Evolutionary conservation across 2,329 filamentous ascomycete genomes (phyloP).

Genomic region (Septoria petroselini): DNA sequence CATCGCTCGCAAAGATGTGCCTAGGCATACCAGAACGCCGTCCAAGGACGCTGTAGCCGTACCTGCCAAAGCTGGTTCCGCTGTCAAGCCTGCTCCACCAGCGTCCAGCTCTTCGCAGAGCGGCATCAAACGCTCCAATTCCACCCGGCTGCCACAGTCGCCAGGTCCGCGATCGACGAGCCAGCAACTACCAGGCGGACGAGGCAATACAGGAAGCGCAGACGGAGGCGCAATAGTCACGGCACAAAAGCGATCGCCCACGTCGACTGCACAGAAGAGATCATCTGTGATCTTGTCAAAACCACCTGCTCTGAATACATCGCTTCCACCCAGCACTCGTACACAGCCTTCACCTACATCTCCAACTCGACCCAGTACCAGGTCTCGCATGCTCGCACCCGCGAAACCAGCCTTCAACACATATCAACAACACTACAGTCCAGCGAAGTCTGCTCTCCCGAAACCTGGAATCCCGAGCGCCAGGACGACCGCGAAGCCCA

Average conservation of each 20-base stretch:
- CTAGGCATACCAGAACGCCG: slow-evolving; percentile 20
- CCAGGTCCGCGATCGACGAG: slow-evolving; percentile 17
- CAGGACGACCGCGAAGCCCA: slow-evolving; percentile 53
- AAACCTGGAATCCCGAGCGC: slow-evolving; percentile 54
- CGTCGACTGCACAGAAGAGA: slow-evolving; percentile 26
- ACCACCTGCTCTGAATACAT: slow-evolving; percentile 22
- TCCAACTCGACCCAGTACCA: slow-evolving; percentile 27
- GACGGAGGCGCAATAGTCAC: slow-evolving; percentile 10
- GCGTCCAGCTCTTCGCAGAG: slow-evolving; percentile 1
- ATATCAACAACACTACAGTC: slow-evolving; percentile 65
- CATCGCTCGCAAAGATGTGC: slow-evolving; percentile 19
- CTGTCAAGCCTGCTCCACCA: slow-evolving; percentile 9
- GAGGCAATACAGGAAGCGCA: slow-evolving; percentile 16
- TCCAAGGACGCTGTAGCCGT: slow-evolving; percentile 20
- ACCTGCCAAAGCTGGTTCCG: slow-evolving; percentile 12
- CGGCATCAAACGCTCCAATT: slow-evolving; percentile 26
- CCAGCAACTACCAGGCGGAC: slow-evolving; percentile 14
- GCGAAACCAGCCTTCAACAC: slow-evolving; percentile 58
- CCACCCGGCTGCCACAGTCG: slow-evolving; percentile 29
- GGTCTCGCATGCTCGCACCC: slow-evolving; percentile 35
- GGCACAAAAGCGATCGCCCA: slow-evolving; percentile 11
- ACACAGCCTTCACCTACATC: slow-evolving; percentile 23
- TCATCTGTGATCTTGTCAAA: slow-evolving; percentile 23
- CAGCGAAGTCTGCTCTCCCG: slow-evolving; percentile 58
- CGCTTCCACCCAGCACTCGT: slow-evolving; percentile 11